Evolutionary conservation across 2,329 filamentous ascomycete genomes (phyloP), one percentile per base, ranked within the genome.

Genomic region (Scedosporium boydii): DNA sequence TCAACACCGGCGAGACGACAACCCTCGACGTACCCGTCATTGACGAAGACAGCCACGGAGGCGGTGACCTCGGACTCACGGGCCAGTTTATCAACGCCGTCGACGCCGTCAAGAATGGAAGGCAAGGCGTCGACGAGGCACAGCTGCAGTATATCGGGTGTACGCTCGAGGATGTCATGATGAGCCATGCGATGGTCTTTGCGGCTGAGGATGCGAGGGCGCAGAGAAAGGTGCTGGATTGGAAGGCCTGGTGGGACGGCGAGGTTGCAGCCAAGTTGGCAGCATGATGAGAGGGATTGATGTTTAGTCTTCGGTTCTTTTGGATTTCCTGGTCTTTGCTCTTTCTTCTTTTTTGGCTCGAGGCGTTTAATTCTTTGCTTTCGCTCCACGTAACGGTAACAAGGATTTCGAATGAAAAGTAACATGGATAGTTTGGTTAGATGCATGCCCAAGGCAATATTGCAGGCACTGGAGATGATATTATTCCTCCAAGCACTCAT

Each of bases 181-280:
- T 89, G 58, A 96, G 91, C 70, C 95, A 98, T 76, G 93, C 90
- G 1, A 84, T 95, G 75, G 93, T 97, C 0, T 99, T 97, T 78
- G 93, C 91, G 26, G 95, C 93, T 0, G 95, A 98, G 75, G 89
- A 96, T 69, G 91, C 93, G 4, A 83, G 93, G 69, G 79, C 78
- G 59, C 80, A 82, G 59, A 85, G 82, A 69, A 86, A 82, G 70
- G 87, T 95, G 6, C 76, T 98, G 3, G 81, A 88, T 67, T 97
- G 90, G 87, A 75, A 76, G 53, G 74, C 81, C 57, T 96, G 91
- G 90, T 96, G 91, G 91, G 74, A 76, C 7, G 64, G 68, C 7
- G 67, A 71, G 26, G 69, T 77, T 29, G 68, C 65, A 48, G 29
- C 27, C n/a, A 51, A 56, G 48, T 23, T 58, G 55, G 53, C 53